Percentiles rank a stretch among this genome's conserved stretches.
phyloP scores from a whole-genome alignment of 2,329 filamentous ascomycete genomes.

The Penicillium sp. region DNA sequence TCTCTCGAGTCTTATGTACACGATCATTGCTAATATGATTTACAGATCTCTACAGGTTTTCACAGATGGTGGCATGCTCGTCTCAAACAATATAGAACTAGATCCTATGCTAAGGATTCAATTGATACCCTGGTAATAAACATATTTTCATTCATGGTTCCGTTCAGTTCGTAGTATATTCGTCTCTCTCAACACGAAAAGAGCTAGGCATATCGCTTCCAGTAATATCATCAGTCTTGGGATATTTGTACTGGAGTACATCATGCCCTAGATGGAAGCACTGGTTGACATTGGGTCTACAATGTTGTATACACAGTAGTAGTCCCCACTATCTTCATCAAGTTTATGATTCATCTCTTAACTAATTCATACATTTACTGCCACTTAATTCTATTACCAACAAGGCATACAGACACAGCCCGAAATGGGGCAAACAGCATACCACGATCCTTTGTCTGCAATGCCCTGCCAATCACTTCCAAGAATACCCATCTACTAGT shows the following conservation, averaged over 20 bases:
- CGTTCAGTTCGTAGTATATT: neutral
- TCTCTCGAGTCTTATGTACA: slow-evolving; percentile 1
- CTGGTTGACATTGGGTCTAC: neutral
- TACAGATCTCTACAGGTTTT: neutral
- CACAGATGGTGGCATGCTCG: neutral
- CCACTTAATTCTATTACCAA: neutral
- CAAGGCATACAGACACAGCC: neutral
- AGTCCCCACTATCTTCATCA: neutral
- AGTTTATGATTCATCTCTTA: neutral
- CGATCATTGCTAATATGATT: slow-evolving; percentile 17
- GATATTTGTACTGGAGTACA: neutral
- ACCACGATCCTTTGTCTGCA: neutral
- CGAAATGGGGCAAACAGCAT: neutral
- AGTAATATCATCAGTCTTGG: neutral
- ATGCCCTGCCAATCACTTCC: neutral
- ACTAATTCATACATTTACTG: neutral
- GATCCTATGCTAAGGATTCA: neutral
- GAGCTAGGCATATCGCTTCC: neutral
- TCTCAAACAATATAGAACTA: neutral
- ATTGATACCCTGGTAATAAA: neutral
- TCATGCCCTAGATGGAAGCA: neutral
- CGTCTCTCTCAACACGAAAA: neutral
- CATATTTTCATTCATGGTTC: neutral
- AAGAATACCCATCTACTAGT: neutral
- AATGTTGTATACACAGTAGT: neutral